These are phyloP conservation scores for Lactarius deliciosus DNA, from an alignment of 768 basidiomycete species.

Conservation along the genomic window DNA sequence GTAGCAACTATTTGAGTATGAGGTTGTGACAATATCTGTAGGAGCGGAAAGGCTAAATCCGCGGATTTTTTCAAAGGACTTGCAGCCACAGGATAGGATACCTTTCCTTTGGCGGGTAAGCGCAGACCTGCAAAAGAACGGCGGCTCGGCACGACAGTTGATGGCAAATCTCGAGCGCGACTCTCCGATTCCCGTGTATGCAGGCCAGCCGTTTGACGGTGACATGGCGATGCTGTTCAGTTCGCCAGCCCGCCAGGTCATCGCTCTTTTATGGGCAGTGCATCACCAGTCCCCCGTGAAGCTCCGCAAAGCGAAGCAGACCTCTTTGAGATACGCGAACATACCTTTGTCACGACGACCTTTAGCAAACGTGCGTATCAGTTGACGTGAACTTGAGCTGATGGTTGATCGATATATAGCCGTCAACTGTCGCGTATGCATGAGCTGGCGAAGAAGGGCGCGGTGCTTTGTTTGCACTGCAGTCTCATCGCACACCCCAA, in stretches of 20 bases:
- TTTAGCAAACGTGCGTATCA: slow-evolving; percentile 79
- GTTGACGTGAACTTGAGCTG: slow-evolving; percentile 1
- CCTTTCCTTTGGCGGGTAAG: slow-evolving; percentile 93
- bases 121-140: slow-evolving; percentile 75
- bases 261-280: slow-evolving; percentile 3
- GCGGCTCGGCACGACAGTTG: slow-evolving; percentile 58
- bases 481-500: slow-evolving; percentile 84
- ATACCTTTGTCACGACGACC: slow-evolving; percentile 87
- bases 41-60: background rate
- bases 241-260: slow-evolving; percentile 25
- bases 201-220: slow-evolving; percentile 18
- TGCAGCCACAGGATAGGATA: slow-evolving; percentile 91
- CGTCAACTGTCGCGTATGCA: slow-evolving; percentile 84
- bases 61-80: slow-evolving; percentile 47
- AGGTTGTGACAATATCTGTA: slow-evolving; percentile 38
- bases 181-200: slow-evolving; percentile 33
- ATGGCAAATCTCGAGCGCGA: slow-evolving; percentile 45
- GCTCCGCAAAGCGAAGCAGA: slow-evolving; percentile 34
- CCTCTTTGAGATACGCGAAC: slow-evolving; percentile 62
- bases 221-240: slow-evolving; percentile 16
- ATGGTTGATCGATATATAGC: slow-evolving; percentile 45
- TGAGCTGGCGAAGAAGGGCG: slow-evolving; percentile 78
- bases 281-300: slow-evolving; percentile 30
- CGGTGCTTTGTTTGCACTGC: slow-evolving; percentile 86
- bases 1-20: slow-evolving; percentile 81